Evolutionary conservation across 768 basidiomycete species (phyloP).

Genomic region (Boletus tomentosulus): DNA sequence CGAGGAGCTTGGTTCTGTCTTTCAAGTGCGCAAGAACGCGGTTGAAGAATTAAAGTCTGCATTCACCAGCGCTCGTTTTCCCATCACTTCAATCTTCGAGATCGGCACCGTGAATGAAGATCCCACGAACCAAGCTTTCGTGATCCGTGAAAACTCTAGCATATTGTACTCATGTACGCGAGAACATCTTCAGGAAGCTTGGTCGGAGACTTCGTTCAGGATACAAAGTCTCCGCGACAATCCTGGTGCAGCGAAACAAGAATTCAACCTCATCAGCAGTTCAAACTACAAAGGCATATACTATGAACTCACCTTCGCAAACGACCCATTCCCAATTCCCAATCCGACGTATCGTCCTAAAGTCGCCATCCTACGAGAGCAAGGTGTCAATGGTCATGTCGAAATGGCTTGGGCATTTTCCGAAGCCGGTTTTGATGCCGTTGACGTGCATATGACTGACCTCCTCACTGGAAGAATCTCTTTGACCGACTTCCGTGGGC

Average conservation of each 20-base stretch:
- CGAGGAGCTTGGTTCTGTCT: slow-evolving; percentile 92
- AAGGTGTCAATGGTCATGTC: slow-evolving; percentile 95
- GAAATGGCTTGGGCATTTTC: slow-evolving; percentile 99
- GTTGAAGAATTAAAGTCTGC: slow-evolving; percentile 49
- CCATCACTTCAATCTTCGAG: slow-evolving; percentile 67
- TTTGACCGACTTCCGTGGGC: slow-evolving; percentile 71
- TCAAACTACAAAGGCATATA: slow-evolving; percentile 55
- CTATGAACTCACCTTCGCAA: slow-evolving; percentile 67
- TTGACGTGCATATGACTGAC: slow-evolving; percentile 99
- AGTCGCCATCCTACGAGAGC: slow-evolving; percentile 94
- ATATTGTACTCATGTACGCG: slow-evolving; percentile 65
- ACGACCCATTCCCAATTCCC: slow-evolving; percentile 32
- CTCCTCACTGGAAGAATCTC: slow-evolving; percentile 68
- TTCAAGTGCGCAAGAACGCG: slow-evolving; percentile 72
- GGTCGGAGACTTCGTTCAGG: slow-evolving; percentile 92
- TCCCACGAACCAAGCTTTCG: slow-evolving; percentile 56
- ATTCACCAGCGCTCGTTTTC: slow-evolving; percentile 74
- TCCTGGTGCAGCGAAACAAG: slow-evolving; percentile 69
- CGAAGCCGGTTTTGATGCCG: slow-evolving; percentile 88
- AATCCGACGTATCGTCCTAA: slow-evolving; percentile 59
- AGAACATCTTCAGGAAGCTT: slow-evolving; percentile 69
- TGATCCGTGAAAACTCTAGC: slow-evolving; percentile 47
- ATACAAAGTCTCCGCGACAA: slow-evolving; percentile 92
- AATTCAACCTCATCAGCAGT: slow-evolving; percentile 73
- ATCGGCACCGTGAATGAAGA: slow-evolving; percentile 65